Percentiles rank a stretch among this genome's conserved stretches.
phyloP scores from a whole-genome alignment of 495 filamentous ascomycete genomes.

The Penicillium canescens region DNA sequence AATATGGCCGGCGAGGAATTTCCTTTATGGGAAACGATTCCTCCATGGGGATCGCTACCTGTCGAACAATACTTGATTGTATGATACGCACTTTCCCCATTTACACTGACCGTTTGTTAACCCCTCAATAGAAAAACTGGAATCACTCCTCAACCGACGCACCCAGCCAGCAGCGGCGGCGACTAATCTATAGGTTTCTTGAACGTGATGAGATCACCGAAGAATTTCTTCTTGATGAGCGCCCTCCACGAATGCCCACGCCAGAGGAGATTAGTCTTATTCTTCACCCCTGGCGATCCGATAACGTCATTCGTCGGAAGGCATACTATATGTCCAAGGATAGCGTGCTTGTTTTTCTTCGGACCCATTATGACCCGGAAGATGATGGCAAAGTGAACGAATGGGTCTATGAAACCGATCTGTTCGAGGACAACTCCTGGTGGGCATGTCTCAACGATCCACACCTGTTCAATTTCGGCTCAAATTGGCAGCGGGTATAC shows the following conservation, averaged over 20 bases:
- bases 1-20: too few relatives aligned
- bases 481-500: not conserved
- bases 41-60: not conserved
- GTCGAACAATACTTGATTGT: not conserved
- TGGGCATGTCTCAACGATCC: conserved; percentile 12
- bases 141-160: conserved; percentile 5
- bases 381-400: conserved; percentile 12
- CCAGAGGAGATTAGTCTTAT: conserved; percentile 11
- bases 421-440: conserved; percentile 4
- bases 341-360: conserved; percentile 6
- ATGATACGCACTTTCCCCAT: not conserved
- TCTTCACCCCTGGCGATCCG: conserved; percentile 14
- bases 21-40: not conserved
- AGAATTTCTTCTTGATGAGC: conserved; percentile 4
- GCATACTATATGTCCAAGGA: conserved; percentile 9
- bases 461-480: not conserved
- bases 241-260: conserved; percentile 8
- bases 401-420: conserved; percentile 4
- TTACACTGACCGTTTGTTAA: not conserved
- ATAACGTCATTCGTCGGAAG: conserved; percentile 1
- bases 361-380: conserved; percentile 12
- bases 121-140: conserved; percentile 11
- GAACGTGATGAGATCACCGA: conserved; percentile 11
- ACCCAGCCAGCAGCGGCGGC: conserved; percentile 10
- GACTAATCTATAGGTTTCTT: conserved; percentile 12